phyloP scores from a whole-genome alignment of 345 rosid genomes.

The Hibiscus tridactylites region DNA sequence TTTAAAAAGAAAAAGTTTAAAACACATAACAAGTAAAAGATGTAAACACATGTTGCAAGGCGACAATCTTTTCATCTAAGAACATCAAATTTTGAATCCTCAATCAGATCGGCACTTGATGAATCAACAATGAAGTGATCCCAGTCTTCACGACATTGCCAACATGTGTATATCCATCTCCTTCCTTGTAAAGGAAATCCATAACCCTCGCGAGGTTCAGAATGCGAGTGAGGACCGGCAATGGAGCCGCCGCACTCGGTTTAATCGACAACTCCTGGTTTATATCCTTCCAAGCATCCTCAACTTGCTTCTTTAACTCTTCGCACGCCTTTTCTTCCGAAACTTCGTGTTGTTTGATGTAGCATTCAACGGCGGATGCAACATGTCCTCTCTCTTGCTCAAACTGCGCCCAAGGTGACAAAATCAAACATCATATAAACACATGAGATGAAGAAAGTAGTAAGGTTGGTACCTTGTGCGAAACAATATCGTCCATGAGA shows the following conservation, averaged over 20 bases:
- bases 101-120: neutral
- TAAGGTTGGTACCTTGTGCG: conserved; percentile 6
- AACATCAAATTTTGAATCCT: neutral
- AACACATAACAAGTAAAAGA: too few relatives aligned
- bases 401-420: neutral
- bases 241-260: neutral
- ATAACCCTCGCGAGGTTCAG: conserved; percentile 15
- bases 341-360: neutral
- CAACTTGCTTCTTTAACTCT: neutral
- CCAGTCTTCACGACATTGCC: neutral
- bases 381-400: conserved; percentile 1
- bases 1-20: too few relatives aligned
- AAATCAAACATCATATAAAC: neutral
- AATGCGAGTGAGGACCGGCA: conserved; percentile 9
- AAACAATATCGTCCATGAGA: conserved; percentile 23
- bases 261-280: neutral
- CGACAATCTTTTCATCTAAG: neutral
- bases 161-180: conserved; percentile 11
- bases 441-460: neutral
- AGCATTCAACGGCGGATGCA: neutral
- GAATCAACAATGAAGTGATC: neutral
- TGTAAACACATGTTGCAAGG: neutral
- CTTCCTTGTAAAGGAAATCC: conserved; percentile 18
- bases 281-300: conserved; percentile 8
- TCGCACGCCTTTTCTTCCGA: neutral